These are phyloP conservation scores for Plasmodium chabaudi DNA, from an alignment of 169 alveolate genomes.

Conservation along the genomic window DNA sequence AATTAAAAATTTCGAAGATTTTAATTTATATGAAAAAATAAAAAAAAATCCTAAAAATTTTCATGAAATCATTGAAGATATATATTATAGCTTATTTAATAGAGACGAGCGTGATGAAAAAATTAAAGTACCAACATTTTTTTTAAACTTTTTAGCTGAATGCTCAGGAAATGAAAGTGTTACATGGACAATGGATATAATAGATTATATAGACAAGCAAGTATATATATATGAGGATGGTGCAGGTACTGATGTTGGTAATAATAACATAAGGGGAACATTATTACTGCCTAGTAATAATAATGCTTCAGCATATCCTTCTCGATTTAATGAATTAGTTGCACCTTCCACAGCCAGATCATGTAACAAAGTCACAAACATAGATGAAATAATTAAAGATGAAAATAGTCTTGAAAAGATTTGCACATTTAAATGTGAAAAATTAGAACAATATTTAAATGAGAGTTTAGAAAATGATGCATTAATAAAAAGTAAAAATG, in stretches of 20 bases:
- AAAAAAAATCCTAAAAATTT: slow-evolving; percentile 63
- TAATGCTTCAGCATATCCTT: background rate
- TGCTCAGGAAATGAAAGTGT: slow-evolving; percentile 73
- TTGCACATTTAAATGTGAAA: slow-evolving; percentile 73
- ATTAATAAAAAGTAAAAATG: slow-evolving; percentile 70
- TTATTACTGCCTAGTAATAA: background rate
- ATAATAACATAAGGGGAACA: background rate
- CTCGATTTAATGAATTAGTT: slow-evolving; percentile 16
- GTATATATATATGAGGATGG: slow-evolving; percentile 62
- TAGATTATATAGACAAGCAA: slow-evolving; percentile 75
- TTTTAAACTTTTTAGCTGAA: slow-evolving; percentile 75
- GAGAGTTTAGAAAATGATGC: slow-evolving; percentile 51
- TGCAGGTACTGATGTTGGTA: background rate
- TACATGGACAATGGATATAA: slow-evolving; percentile 74
- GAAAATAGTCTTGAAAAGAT: slow-evolving; percentile 67
- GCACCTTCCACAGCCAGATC: slow-evolving; percentile 68
- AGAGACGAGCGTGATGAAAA: slow-evolving; percentile 57
- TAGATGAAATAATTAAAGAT: slow-evolving; percentile 73
- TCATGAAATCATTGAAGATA: slow-evolving; percentile 72
- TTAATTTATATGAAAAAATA: slow-evolving; percentile 74
- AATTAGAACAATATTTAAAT: slow-evolving; percentile 67
- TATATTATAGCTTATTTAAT: slow-evolving; percentile 62
- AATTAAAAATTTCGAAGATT: slow-evolving; percentile 66
- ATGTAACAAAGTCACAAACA: slow-evolving; percentile 36
- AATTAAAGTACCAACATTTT: slow-evolving; percentile 65